Conservation (phyloP, 2,329 filamentous ascomycete species). For the Colletotrichum paranaense region DNA sequence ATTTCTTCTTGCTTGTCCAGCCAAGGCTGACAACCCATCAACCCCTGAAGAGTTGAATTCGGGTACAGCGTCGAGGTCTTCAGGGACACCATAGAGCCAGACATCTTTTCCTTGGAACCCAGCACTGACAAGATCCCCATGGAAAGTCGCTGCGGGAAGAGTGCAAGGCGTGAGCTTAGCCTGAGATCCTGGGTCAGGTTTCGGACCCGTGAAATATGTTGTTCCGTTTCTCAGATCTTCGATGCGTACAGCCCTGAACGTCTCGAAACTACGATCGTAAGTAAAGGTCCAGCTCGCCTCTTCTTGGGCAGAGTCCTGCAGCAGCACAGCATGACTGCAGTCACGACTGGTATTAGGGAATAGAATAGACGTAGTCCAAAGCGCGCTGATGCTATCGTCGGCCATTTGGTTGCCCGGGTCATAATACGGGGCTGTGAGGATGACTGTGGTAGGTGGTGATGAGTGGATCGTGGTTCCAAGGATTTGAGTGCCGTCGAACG, state of each 20-base stretch:
- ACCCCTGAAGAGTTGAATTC: constrained; percentile 48
- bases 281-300: constrained; percentile 83
- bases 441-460: constrained; percentile 75
- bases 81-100: constrained; percentile 84
- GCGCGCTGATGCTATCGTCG: constrained; percentile 76
- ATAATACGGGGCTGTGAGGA: constrained; percentile 84
- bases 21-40: constrained; percentile 42
- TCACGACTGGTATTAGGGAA: constrained; percentile 85
- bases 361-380: constrained; percentile 89
- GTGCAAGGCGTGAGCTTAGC: constrained; percentile 75
- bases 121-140: constrained; percentile 78
- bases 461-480: constrained; percentile 78
- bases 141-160: constrained; percentile 74
- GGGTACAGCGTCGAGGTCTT: constrained; percentile 73
- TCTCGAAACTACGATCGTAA: constrained; percentile 81
- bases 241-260: constrained; percentile 80
- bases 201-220: constrained; percentile 81
- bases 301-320: constrained; percentile 69
- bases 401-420: constrained; percentile 74
- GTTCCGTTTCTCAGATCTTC: constrained; percentile 81
- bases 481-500: constrained; percentile 81
- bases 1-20: constrained; percentile 48
- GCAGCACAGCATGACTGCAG: constrained; percentile 80
- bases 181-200: constrained; percentile 61
- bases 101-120: constrained; percentile 79